phyloP scores from a whole-genome alignment of 208 protist species.

The Lotmaria passim region DNA sequence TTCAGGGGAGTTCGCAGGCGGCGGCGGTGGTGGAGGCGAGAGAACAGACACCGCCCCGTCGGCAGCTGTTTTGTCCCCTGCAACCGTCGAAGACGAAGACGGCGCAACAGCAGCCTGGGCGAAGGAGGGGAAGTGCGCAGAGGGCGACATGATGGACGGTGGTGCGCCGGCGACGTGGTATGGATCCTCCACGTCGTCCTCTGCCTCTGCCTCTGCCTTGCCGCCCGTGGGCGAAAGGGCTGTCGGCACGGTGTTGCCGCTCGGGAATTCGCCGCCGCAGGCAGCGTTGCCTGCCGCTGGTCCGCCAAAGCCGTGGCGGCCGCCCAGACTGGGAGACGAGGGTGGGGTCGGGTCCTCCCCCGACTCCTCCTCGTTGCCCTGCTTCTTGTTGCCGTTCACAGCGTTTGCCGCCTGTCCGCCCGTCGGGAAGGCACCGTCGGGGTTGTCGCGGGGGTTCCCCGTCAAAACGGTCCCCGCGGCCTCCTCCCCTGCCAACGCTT shows the following conservation, averaged over 20 bases:
- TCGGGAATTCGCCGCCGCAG: slow-evolving; percentile 11
- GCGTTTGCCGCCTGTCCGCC: background rate
- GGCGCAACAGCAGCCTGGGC: background rate
- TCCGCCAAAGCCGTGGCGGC: slow-evolving; percentile 3
- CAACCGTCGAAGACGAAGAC: too few relatives aligned
- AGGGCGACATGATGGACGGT: slow-evolving; percentile 9
- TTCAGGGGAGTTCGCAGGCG: background rate
- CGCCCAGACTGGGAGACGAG: slow-evolving; percentile 11
- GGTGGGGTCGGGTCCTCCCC: too few relatives aligned
- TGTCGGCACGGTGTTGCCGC: background rate
- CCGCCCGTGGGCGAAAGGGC: too few relatives aligned
- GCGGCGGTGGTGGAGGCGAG: background rate
- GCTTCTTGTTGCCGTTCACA: background rate
- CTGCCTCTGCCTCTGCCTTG: background rate
- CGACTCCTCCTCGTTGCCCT: background rate
- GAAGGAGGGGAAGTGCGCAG: background rate
- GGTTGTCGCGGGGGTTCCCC: background rate
- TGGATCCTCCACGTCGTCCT: background rate
- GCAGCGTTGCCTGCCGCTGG: background rate
- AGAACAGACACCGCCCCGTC: too few relatives aligned
- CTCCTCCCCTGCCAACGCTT: too few relatives aligned
- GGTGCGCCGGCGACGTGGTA: background rate
- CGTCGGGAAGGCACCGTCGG: background rate
- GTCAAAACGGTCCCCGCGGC: background rate
- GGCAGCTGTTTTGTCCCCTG: too few relatives aligned